Conservation (phyloP, 2,329 filamentous ascomycete species). For the Aotearoamyces nothofagi region DNA sequence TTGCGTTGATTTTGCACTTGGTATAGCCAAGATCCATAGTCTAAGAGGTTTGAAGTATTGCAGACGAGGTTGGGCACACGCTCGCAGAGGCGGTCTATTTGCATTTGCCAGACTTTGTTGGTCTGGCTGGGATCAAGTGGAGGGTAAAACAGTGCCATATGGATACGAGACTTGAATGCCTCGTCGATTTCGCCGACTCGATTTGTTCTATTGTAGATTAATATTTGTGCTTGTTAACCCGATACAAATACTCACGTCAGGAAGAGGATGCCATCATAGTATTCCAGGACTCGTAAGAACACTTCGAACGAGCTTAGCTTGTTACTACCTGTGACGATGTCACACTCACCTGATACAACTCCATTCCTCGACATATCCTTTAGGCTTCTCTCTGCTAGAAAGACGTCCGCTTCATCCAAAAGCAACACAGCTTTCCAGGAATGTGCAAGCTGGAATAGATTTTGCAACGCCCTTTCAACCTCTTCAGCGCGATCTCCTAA, state of each 20-base stretch:
- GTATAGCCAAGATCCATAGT: not conserved
- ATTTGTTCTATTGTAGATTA: too few relatives aligned
- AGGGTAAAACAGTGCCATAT: constrained; percentile 8
- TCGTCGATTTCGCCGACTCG: constrained; percentile 13
- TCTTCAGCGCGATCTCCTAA: constrained; percentile 47
- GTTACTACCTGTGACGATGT: too few relatives aligned
- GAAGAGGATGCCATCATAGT: constrained; percentile 25
- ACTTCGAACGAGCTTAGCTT: constrained; percentile 9
- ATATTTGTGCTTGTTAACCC: too few relatives aligned
- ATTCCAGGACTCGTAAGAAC: constrained; percentile 23
- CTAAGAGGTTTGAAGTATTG: not conserved
- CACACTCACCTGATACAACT: too few relatives aligned
- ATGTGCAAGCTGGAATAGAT: constrained; percentile 57
- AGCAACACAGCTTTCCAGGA: constrained; percentile 40
- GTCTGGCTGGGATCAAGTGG: constrained; percentile 9
- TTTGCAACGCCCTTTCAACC: constrained; percentile 52
- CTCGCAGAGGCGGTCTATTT: constrained; percentile 1
- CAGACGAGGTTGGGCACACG: not conserved
- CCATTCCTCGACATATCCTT: too few relatives aligned
- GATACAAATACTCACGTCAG: too few relatives aligned
- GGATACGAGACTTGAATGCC: constrained; percentile 14
- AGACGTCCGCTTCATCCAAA: constrained; percentile 5
- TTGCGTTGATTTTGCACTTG: constrained; percentile 1
- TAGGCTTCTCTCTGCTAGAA: too few relatives aligned
- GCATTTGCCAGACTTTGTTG: constrained; percentile 3